Evolutionary conservation across 805 yeast genomes (phyloP), one percentile per base, ranked within the genome.

Genomic region (Candida ovalis): DNA sequence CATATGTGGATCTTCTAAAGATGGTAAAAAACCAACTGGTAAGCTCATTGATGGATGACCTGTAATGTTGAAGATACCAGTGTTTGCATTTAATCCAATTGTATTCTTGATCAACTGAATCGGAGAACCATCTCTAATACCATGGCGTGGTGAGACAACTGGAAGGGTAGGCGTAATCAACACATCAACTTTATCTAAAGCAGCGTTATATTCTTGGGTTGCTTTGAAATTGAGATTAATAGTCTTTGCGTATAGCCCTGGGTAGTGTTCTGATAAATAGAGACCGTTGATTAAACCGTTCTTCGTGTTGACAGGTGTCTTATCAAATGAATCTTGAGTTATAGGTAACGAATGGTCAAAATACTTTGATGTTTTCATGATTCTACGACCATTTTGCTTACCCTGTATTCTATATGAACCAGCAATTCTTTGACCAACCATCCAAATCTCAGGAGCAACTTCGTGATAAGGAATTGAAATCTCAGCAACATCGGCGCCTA

Each of bases 31-130:
- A 3, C 71, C 70, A 32, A 63, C 54, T 2, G 73, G 72, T 21
- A 69, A 52, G 39, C 61, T 64, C 53, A 69, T 37, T 2, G 71
- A 70, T 19, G 73, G 73, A 49, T 69, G 71, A 10, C 73, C 73
- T 19, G 69, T 64, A 44, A 62, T 59, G 49, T 69, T 61, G 56
- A 69, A 68, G 24, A 66, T 64, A 33, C 66, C 62, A 4, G 73
- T 67, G 52, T 69, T 69, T 21, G 66, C 64, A 48, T 65, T 67
- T 35, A 68, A 49, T 15, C 73, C 73, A 39, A 62, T 52, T n/a
- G 62, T 62, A 28, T 60, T 62, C 21, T 56, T 58, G 24, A 64
- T 57, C 22, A 57, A 33, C 19, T 59, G 58, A 19, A 57, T 43
- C 10, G 69, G 68, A 40, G 56, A 48, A 21, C 58, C 60, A 25